These are phyloP conservation scores for Xylariaceae sp. DNA, from an alignment of 2,329 filamentous ascomycete species.

Conservation along the genomic window DNA sequence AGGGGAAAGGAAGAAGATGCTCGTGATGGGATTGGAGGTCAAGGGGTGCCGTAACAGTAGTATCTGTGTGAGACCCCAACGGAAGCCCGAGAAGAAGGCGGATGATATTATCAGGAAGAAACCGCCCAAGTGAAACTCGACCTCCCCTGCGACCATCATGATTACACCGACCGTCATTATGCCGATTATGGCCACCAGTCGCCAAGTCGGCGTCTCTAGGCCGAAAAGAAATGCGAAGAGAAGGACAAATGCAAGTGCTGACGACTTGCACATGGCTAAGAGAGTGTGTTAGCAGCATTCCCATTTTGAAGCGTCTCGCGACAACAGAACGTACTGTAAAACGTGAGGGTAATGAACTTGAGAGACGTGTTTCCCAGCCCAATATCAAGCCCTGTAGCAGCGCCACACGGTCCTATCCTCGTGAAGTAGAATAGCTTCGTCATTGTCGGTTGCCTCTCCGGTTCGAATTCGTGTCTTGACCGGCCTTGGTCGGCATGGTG, in stretches of 20 bases:
- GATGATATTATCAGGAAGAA: constrained; percentile 91
- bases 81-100: constrained; percentile 91
- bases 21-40: constrained; percentile 93
- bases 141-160: constrained; percentile 97
- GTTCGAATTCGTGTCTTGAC: constrained; percentile 48
- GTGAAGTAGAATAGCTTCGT: constrained; percentile 88
- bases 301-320: neutral
- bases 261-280: constrained; percentile 95
- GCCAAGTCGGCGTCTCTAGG: constrained; percentile 80
- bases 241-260: constrained; percentile 88
- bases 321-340: constrained; percentile 65
- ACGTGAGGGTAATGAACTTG: constrained; percentile 93
- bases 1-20: constrained; percentile 94
- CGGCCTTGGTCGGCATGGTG: constrained; percentile 45
- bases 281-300: constrained; percentile 4
- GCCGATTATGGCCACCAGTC: constrained; percentile 78
- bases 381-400: constrained; percentile 90
- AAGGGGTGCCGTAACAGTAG: constrained; percentile 88
- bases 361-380: constrained; percentile 92
- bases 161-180: constrained; percentile 91
- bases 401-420: constrained; percentile 84
- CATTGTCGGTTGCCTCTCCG: constrained; percentile 63
- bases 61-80: constrained; percentile 98
- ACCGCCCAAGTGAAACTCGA: constrained; percentile 78
- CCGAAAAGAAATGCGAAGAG: constrained; percentile 92